Evolutionary conservation across 345 rosid genomes (phyloP).

Genomic region (Eucalyptus caleyi): DNA sequence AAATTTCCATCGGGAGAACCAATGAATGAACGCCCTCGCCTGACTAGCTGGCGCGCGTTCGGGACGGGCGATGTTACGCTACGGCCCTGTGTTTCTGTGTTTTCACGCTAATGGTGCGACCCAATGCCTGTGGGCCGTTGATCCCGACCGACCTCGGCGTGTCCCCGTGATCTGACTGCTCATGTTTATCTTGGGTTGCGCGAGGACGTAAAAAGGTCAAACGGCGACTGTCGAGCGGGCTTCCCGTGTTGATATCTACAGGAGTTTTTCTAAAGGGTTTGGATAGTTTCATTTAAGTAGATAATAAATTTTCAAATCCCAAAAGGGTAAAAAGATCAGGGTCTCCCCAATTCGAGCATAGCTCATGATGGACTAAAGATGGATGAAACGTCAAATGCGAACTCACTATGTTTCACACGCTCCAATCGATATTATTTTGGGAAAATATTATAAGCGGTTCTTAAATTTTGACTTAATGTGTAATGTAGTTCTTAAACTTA

Average conservation of each 20-base stretch:
- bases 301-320: background rate
- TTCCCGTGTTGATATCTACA: background rate
- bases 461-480: too few relatives aligned
- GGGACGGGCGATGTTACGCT: background rate
- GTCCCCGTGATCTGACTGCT: background rate
- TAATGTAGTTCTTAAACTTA: rapidly evolving
- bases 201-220: background rate
- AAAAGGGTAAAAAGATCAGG: background rate
- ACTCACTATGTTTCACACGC: background rate
- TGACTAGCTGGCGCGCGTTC: background rate
- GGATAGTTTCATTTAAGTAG: background rate
- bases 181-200: background rate
- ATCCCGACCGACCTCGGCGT: background rate
- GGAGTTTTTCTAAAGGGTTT: background rate
- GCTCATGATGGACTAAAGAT: background rate
- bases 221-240: background rate
- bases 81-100: background rate
- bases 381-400: rapidly evolving
- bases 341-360: background rate
- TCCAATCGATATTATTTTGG: background rate
- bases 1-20: background rate
- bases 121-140: background rate
- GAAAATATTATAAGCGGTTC: rapidly evolving
- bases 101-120: background rate
- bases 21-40: background rate